These are phyloP conservation scores for Ambrosia trifida DNA, from an alignment of 129 eudicot species.

Conservation along the genomic window DNA sequence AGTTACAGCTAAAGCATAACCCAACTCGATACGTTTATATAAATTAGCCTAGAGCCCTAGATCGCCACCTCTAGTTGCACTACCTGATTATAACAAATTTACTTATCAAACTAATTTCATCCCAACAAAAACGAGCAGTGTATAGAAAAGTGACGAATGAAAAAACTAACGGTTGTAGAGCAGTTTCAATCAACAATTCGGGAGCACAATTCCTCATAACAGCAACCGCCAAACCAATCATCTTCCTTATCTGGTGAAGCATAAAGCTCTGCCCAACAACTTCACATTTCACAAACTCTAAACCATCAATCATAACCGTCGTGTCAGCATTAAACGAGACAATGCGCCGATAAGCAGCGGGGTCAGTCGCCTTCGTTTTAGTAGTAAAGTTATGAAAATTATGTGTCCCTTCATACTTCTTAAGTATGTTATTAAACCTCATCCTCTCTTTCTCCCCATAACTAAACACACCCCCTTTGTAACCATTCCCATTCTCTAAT, in stretches of 20 bases:
- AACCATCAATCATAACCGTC: constrained; percentile 60
- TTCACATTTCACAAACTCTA: constrained; percentile 89
- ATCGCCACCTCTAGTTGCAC: too few species aligned
- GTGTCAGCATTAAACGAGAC: constrained; percentile 66
- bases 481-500: constrained; percentile 9
- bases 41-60: too few species aligned
- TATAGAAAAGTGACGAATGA: background rate
- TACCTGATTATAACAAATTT: too few species aligned
- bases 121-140: background rate
- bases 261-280: constrained; percentile 95
- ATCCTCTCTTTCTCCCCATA: constrained; percentile 66
- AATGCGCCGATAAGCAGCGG: constrained; percentile 70
- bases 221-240: constrained; percentile 92
- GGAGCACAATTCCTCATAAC: constrained; percentile 78
- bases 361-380: constrained; percentile 79
- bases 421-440: constrained; percentile 75
- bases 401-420: constrained; percentile 80
- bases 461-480: constrained; percentile 28
- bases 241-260: constrained; percentile 94
- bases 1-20: too few species aligned
- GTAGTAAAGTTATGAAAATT: constrained; percentile 94
- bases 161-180: constrained; percentile 61
- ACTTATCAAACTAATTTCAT: background rate
- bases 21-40: too few species aligned
- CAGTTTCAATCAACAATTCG: constrained; percentile 66